phyloP scores from a whole-genome alignment of 2,329 filamentous ascomycete species.

The Curvularia sp. region DNA sequence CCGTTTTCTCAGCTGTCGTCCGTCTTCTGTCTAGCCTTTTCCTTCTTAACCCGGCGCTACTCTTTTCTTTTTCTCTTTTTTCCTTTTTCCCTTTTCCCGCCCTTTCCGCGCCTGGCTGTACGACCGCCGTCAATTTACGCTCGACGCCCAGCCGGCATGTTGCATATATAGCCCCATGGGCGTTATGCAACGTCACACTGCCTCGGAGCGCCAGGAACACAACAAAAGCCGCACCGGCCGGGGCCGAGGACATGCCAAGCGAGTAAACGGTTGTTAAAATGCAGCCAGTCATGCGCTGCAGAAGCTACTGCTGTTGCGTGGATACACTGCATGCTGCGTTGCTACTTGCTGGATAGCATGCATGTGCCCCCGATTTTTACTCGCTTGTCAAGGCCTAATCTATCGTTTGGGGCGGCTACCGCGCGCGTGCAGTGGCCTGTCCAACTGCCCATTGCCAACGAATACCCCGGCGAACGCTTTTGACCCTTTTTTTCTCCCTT shows the following conservation, averaged over 20 bases:
- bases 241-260: constrained; percentile 25
- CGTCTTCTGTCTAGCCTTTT: background rate
- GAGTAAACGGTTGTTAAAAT: constrained; percentile 12
- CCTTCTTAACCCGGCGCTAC: background rate
- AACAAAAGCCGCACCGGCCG: background rate
- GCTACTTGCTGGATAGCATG: background rate
- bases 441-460: background rate
- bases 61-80: too few relatives aligned
- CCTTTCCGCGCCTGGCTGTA: constrained; percentile 25
- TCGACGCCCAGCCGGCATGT: constrained; percentile 22
- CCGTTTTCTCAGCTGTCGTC: constrained; percentile 3
- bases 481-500: background rate
- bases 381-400: constrained; percentile 2
- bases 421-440: constrained; percentile 9
- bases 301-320: constrained; percentile 26
- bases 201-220: constrained; percentile 5
- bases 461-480: constrained; percentile 1
- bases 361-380: background rate
- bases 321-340: constrained; percentile 28
- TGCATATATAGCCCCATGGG: constrained; percentile 16
- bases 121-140: constrained; percentile 43
- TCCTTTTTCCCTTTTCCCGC: background rate
- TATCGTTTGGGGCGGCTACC: constrained; percentile 25
- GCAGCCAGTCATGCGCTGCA: constrained; percentile 17
- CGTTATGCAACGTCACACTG: constrained; percentile 29